Conservation (phyloP, 192 early-diverging fungal species). For the Dimargaris cristalligena region DNA sequence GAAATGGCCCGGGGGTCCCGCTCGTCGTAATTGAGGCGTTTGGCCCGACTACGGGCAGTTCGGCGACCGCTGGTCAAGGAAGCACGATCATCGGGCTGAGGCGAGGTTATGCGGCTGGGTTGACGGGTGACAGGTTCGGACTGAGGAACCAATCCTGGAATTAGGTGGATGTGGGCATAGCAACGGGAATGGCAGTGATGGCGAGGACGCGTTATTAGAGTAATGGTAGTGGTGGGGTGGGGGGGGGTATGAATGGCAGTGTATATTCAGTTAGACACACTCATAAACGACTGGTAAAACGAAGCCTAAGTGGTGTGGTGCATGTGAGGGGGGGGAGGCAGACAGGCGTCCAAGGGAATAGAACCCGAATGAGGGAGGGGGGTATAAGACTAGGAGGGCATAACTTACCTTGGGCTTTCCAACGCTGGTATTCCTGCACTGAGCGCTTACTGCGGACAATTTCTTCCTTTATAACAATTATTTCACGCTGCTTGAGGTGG, state of each 20-base stretch:
- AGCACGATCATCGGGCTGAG: too few species aligned
- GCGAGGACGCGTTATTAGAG: too few species aligned
- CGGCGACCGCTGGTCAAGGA: too few species aligned
- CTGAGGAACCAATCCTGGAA: too few species aligned
- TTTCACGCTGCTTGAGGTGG: conserved; percentile 47
- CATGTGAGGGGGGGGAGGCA: conserved; percentile 21
- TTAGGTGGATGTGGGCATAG: too few species aligned
- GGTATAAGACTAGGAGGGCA: not conserved
- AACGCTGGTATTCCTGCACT: conserved; percentile 35
- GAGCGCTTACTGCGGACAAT: conserved; percentile 39
- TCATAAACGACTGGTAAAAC: conserved; percentile 5
- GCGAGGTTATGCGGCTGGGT: too few species aligned
- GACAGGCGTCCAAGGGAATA: not conserved
- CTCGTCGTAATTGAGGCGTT: not conserved
- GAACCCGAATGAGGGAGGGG: not conserved
- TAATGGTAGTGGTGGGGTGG: conserved; percentile 17
- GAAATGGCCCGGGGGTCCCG: conserved; percentile 8
- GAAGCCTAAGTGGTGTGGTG: conserved; percentile 18
- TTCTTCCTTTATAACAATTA: conserved; percentile 39
- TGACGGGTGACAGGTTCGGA: too few species aligned
- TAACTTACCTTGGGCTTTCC: conserved; percentile 33
- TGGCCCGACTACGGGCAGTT: conserved; percentile 8
- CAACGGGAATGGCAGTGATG: too few species aligned
- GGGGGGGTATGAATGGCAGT: too few species aligned
- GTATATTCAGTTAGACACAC: too few species aligned